A percentile compares a stretch with the other conserved stretches of the same genome.
phyloP scores from a whole-genome alignment of 2,329 filamentous ascomycete genomes.

The Cladosporium sp. region DNA sequence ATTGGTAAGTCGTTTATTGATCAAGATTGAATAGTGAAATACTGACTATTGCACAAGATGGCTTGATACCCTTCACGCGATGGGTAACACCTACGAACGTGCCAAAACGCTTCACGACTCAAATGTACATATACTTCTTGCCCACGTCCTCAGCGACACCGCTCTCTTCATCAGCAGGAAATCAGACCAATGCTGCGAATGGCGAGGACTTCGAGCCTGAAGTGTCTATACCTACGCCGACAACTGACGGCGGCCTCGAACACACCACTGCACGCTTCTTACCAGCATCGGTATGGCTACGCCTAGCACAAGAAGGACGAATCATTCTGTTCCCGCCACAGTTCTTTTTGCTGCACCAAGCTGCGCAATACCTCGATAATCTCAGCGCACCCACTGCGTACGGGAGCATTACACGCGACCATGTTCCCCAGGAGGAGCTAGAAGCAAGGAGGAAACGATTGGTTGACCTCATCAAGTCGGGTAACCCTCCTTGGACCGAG shows the following conservation, averaged over 20 bases:
- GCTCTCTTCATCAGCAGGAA: constrained; percentile 15
- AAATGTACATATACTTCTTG: constrained; percentile 95
- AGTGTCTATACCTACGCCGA: constrained; percentile 67
- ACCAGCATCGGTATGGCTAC: constrained; percentile 67
- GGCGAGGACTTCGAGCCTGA: constrained; percentile 39
- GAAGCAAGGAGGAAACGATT: constrained; percentile 55
- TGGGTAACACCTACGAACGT: constrained; percentile 82
- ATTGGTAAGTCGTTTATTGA: constrained; percentile 51
- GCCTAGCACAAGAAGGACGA: constrained; percentile 60
- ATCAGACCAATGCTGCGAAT: constrained; percentile 21
- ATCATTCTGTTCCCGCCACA: constrained; percentile 92
- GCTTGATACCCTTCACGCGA: constrained; percentile 78
- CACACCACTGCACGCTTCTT: constrained; percentile 78
- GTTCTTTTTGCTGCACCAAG: constrained; percentile 67
- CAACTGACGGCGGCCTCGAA: constrained; percentile 67
- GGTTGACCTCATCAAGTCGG: constrained; percentile 53
- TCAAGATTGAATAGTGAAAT: not conserved
- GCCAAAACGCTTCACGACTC: constrained; percentile 81
- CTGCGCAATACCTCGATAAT: constrained; percentile 35
- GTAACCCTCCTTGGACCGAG: constrained; percentile 44
- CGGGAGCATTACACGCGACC: constrained; percentile 29
- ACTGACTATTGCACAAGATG: constrained; percentile 45
- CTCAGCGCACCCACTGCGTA: constrained; percentile 34
- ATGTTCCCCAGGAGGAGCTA: constrained; percentile 41
- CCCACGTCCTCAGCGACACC: constrained; percentile 51